A percentile compares a stretch with the other conserved stretches of the same genome.
Conservation (phyloP, 1,284 basidiomycete species). For the Malassezia nana region DNA sequence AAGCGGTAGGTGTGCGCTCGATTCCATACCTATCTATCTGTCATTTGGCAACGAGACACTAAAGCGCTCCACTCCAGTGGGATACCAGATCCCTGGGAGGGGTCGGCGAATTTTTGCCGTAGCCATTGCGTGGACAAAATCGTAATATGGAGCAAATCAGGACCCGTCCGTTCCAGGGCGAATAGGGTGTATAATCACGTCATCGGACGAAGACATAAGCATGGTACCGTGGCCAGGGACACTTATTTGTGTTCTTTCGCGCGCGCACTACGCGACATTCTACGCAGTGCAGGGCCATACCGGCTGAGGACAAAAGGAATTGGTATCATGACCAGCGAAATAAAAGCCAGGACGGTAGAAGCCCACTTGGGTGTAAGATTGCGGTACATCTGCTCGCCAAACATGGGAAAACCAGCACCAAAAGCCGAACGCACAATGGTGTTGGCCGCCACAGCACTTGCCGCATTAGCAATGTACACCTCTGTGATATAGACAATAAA, state of each 20-base stretch:
- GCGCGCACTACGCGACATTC: conserved; percentile 30
- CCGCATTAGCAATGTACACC: conserved; percentile 53
- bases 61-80: too few relatives aligned
- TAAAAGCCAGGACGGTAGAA: conserved; percentile 63
- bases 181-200: too few relatives aligned
- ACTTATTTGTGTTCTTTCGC: neutral
- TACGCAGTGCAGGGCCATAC: conserved; percentile 51
- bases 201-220: too few relatives aligned
- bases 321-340: conserved; percentile 61
- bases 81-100: too few relatives aligned
- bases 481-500: conserved; percentile 53
- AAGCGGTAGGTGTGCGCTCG: too few relatives aligned
- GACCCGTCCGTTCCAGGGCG: too few relatives aligned
- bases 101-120: too few relatives aligned
- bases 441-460: conserved; percentile 57
- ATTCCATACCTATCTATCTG: too few relatives aligned
- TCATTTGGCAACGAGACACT: too few relatives aligned
- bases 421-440: conserved; percentile 60
- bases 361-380: conserved; percentile 63
- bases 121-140: too few relatives aligned
- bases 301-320: conserved; percentile 55
- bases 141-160: too few relatives aligned
- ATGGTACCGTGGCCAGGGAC: too few relatives aligned
- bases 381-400: conserved; percentile 53
- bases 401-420: conserved; percentile 55